Conservation (phyloP, 306 rosid species). For the Morella rubra region DNA sequence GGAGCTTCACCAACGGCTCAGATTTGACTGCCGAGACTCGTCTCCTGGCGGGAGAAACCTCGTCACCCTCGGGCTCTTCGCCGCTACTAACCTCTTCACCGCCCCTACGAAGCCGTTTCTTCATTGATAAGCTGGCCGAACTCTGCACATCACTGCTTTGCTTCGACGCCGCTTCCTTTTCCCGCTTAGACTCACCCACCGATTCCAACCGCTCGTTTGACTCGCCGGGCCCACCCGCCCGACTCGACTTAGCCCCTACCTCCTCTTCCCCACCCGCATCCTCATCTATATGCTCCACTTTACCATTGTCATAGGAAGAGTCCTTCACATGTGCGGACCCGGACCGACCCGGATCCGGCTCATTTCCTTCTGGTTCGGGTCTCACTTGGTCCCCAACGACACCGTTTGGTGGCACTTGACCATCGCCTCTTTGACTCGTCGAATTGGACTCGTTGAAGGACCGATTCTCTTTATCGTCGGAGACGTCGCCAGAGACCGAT, state of each 20-base stretch:
- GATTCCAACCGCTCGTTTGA: conserved; percentile 33
- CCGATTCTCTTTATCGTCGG: conserved; percentile 43
- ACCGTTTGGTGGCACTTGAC: conserved; percentile 23
- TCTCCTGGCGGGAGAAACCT: conserved; percentile 54
- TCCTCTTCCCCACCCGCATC: background rate
- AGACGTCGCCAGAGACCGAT: conserved; percentile 25
- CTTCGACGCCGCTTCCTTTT: conserved; percentile 22
- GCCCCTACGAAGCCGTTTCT: conserved; percentile 31
- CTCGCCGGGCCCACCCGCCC: conserved; percentile 21
- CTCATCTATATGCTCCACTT: conserved; percentile 9
- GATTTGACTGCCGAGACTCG: conserved; percentile 37
- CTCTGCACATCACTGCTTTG: conserved; percentile 53
- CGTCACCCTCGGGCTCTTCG: conserved; percentile 45
- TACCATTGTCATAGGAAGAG: conserved; percentile 22
- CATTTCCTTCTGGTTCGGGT: conserved; percentile 24
- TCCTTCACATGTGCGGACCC: conserved; percentile 18
- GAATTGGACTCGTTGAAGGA: conserved; percentile 61
- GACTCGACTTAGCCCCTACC: background rate
- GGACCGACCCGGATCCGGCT: conserved; percentile 27
- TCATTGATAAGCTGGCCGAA: conserved; percentile 45
- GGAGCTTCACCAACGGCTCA: conserved; percentile 48
- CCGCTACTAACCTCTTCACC: conserved; percentile 37
- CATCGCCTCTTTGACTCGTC: conserved; percentile 38
- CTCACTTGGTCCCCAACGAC: conserved; percentile 9
- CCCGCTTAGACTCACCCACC: conserved; percentile 34